These are phyloP conservation scores for Albifimbria verrucaria DNA, from an alignment of 2,329 filamentous ascomycete species.

Conservation along the genomic window DNA sequence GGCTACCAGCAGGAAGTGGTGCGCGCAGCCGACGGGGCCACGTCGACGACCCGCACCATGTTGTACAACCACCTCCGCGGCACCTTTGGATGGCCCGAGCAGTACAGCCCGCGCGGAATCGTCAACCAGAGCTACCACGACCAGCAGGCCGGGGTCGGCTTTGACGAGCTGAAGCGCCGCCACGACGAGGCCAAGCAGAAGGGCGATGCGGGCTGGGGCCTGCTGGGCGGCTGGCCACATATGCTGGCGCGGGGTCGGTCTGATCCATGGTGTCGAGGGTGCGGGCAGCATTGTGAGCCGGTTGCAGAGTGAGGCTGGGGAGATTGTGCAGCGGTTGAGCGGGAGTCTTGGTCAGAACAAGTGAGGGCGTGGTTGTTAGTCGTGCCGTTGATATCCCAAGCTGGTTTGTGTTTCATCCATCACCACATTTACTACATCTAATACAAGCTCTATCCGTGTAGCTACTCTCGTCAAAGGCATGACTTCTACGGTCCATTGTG, in stretches of 20 bases:
- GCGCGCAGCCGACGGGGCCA: conserved; percentile 35
- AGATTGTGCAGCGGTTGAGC: neutral
- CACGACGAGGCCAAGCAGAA: conserved; percentile 37
- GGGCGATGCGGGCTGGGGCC: conserved; percentile 44
- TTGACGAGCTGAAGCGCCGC: conserved; percentile 40
- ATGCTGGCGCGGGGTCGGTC: conserved; percentile 44
- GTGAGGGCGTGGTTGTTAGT: too few relatives aligned
- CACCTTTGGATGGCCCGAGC: conserved; percentile 38
- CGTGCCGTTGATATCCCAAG: too few relatives aligned
- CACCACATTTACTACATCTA: too few relatives aligned
- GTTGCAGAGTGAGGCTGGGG: conserved; percentile 22
- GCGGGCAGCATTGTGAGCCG: conserved; percentile 35
- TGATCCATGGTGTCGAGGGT: conserved; percentile 36
- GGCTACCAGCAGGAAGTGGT: conserved; percentile 42
- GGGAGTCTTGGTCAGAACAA: too few relatives aligned
- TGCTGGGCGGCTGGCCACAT: conserved; percentile 45
- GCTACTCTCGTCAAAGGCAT: too few relatives aligned
- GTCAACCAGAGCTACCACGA: conserved; percentile 35
- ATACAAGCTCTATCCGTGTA: too few relatives aligned
- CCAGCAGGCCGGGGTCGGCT: conserved; percentile 30
- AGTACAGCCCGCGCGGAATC: conserved; percentile 36
- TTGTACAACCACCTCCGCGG: conserved; percentile 43
- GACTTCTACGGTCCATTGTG: too few relatives aligned
- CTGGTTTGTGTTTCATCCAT: too few relatives aligned
- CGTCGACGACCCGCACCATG: conserved; percentile 36